phyloP scores from a whole-genome alignment of 2,329 filamentous ascomycete species.

The Fusarium cyanostomum region DNA sequence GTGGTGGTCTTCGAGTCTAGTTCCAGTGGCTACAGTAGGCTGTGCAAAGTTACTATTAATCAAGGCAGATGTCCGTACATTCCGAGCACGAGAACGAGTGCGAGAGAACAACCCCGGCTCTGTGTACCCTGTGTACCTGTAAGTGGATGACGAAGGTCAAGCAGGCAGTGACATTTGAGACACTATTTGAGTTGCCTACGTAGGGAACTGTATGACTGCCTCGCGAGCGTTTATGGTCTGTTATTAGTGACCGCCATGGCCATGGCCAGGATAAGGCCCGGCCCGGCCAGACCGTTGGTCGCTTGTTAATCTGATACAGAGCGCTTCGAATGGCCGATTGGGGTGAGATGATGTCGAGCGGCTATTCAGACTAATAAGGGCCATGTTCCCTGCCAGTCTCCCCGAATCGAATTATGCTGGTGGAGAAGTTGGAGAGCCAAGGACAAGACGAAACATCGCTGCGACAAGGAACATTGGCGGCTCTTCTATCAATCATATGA shows the following conservation, averaged over 20 bases:
- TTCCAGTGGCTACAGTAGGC: neutral
- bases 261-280: constrained; percentile 4
- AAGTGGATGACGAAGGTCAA: constrained; percentile 4
- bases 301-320: constrained; percentile 23
- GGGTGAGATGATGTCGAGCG: constrained; percentile 21
- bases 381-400: neutral
- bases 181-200: neutral
- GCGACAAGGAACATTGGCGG: neutral
- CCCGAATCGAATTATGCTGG: constrained; percentile 2
- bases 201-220: no score
- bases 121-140: constrained; percentile 1
- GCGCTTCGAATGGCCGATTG: constrained; percentile 11
- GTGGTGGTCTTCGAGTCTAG: constrained; percentile 4
- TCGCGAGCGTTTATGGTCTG: no score
- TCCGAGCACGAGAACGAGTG: constrained; percentile 16
- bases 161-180: neutral
- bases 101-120: neutral
- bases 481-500: constrained; percentile 1
- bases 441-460: constrained; percentile 14
- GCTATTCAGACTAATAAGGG: constrained; percentile 20
- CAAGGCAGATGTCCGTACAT: constrained; percentile 9
- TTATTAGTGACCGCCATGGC: neutral
- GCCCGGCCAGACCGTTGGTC: constrained; percentile 15
- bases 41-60: constrained; percentile 6
- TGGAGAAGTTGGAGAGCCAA: constrained; percentile 12